A percentile compares a stretch with the other conserved stretches of the same genome.
Conservation (phyloP, 805 yeast species). For the Candida tibetensis region DNA sequence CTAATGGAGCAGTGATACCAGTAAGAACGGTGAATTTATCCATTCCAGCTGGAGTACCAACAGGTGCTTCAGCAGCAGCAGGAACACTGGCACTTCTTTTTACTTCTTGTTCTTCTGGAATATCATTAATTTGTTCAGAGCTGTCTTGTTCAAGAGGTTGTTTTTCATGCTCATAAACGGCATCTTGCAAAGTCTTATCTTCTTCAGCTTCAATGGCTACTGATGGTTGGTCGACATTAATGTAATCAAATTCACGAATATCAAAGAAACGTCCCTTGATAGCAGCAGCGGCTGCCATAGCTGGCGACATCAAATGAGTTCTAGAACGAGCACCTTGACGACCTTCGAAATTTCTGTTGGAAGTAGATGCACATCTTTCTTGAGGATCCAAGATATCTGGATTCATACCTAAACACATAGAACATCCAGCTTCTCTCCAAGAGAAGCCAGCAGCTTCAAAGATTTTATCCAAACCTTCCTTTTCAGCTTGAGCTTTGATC, state of each 20-base stretch:
- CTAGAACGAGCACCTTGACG: conserved; percentile 97
- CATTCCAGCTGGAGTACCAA: conserved; percentile 52
- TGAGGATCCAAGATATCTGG: conserved; percentile 93
- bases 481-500: conserved; percentile 90
- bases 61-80: conserved; percentile 8
- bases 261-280: conserved; percentile 87
- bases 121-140: conserved; percentile 61
- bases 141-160: conserved; percentile 47
- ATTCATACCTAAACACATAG: conserved; percentile 99
- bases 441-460: conserved; percentile 92
- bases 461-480: conserved; percentile 89
- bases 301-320: conserved; percentile 97
- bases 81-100: conserved; percentile 10
- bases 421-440: conserved; percentile 99
- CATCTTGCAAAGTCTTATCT: conserved; percentile 61
- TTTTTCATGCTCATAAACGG: conserved; percentile 70
- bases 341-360: conserved; percentile 98
- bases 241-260: conserved; percentile 75
- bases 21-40: conserved; percentile 72
- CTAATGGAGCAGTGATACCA: conserved; percentile 91
- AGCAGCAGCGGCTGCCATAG: conserved; percentile 99
- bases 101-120: conserved; percentile 44
- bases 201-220: conserved; percentile 47
- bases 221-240: conserved; percentile 57
- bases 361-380: conserved; percentile 98